Percentiles rank a stretch among this genome's conserved stretches.
phyloP scores from a whole-genome alignment of 179 eudicot species.

The Beta lomatogona region DNA sequence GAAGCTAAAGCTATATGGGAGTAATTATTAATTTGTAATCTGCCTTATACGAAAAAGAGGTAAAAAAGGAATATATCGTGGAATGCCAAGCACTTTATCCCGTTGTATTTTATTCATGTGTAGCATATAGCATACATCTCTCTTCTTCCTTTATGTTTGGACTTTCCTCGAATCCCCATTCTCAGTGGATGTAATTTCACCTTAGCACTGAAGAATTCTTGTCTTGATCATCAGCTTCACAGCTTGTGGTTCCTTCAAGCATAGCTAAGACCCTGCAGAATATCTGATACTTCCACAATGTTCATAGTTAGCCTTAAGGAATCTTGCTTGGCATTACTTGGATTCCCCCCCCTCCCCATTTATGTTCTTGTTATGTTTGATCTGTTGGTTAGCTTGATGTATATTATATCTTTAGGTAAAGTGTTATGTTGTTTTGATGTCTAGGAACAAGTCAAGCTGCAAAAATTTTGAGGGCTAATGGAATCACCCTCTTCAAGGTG shows the following conservation, averaged over 20 bases:
- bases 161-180: not conserved
- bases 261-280: not conserved
- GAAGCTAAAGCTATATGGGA: not conserved
- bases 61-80: not conserved
- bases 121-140: too few relatives aligned
- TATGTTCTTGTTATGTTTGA: not conserved
- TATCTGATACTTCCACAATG: not conserved
- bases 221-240: not conserved
- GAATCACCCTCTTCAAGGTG: conserved; percentile 63
- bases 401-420: not conserved
- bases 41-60: not conserved
- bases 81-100: not conserved
- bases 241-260: not conserved
- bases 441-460: conserved; percentile 78
- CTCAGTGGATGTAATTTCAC: not conserved
- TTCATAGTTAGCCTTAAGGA: not conserved
- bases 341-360: not conserved
- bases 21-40: not conserved
- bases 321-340: not conserved
- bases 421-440: not conserved
- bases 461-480: conserved; percentile 65
- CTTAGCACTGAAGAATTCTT: not conserved
- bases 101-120: too few relatives aligned
- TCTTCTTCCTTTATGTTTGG: too few relatives aligned
- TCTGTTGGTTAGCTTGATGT: not conserved